A percentile compares a stretch with the other conserved stretches of the same genome.
Evolutionary conservation across 2,329 filamentous ascomycete species (phyloP).

Genomic region (Colletotrichum siamense): DNA sequence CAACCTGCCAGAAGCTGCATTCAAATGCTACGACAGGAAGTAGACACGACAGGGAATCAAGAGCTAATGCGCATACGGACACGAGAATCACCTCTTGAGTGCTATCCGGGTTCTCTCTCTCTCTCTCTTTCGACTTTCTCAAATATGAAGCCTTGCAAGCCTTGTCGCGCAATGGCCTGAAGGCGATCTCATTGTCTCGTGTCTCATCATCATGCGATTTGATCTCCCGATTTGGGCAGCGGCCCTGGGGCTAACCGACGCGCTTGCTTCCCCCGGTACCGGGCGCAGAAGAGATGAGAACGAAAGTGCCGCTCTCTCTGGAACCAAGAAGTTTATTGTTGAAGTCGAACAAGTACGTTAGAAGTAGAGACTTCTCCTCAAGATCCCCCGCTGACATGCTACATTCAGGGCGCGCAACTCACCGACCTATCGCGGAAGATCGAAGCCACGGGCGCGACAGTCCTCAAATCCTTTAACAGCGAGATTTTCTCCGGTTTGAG

Average conservation of each 20-base stretch:
- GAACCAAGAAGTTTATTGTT: constrained; percentile 23
- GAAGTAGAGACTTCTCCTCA: not conserved
- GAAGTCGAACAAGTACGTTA: constrained; percentile 21
- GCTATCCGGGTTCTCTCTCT: constrained; percentile 1
- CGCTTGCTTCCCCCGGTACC: not conserved
- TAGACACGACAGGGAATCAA: not conserved
- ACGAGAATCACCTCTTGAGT: not conserved
- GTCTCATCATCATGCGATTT: not conserved
- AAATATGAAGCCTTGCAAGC: not conserved
- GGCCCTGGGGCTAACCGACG: not conserved
- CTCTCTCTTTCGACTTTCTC: not conserved
- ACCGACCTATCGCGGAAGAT: constrained; percentile 19
- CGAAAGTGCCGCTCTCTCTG: not conserved
- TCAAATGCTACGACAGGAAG: not conserved
- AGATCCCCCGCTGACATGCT: not conserved
- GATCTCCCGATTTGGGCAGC: not conserved
- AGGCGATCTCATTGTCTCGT: not conserved
- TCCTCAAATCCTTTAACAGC: constrained; percentile 23
- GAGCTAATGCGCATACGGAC: not conserved
- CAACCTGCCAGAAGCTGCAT: not conserved
- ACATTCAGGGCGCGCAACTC: constrained; percentile 5
- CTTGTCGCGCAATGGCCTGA: not conserved
- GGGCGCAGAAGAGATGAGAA: not conserved
- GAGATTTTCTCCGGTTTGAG: constrained; percentile 40
- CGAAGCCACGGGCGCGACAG: constrained; percentile 11